Percentiles rank a stretch among this genome's conserved stretches.
Evolutionary conservation across 345 rosid genomes (phyloP).

Genomic region (Eucalyptus melliodora): DNA sequence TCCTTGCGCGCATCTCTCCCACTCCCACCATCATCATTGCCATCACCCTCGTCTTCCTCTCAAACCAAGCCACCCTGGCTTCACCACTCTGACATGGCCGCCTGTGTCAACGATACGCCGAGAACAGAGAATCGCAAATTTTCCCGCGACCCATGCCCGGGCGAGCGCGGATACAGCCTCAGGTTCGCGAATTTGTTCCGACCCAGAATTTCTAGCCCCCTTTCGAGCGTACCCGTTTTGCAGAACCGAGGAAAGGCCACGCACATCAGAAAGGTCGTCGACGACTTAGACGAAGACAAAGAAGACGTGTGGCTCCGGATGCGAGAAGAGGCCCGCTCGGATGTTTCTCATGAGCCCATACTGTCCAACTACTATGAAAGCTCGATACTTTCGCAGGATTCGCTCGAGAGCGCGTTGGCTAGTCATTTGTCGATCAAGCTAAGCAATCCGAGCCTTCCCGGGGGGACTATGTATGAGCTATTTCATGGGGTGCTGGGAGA

Average conservation of each 20-base stretch:
- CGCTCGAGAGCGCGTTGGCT: conserved; percentile 62
- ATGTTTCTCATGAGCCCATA: conserved; percentile 53
- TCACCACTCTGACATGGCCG: not conserved
- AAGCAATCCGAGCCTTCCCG: conserved; percentile 48
- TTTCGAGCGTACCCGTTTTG: not conserved
- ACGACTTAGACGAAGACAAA: conserved; percentile 1
- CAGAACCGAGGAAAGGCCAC: conserved; percentile 2
- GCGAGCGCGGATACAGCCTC: not conserved
- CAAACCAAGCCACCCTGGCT: not conserved
- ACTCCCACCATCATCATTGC: not conserved
- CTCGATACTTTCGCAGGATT: conserved; percentile 49
- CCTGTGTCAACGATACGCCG: not conserved
- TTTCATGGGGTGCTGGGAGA: conserved; percentile 45
- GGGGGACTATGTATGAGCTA: conserved; percentile 41
- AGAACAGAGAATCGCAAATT: not conserved
- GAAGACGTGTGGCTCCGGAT: conserved; percentile 52
- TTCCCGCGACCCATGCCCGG: not conserved
- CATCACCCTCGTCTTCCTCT: not conserved
- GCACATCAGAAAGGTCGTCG: conserved; percentile 3
- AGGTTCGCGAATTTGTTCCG: conserved; percentile 37
- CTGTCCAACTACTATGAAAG: conserved; percentile 54
- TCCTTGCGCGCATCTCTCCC: not conserved
- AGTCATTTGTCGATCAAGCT: conserved; percentile 59
- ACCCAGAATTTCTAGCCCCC: not conserved
- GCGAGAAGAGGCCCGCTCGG: conserved; percentile 52